Base-by-base conservation (phyloP, 1,284 basidiomycete genomes). In the Malassezia sympodialis region DNA sequence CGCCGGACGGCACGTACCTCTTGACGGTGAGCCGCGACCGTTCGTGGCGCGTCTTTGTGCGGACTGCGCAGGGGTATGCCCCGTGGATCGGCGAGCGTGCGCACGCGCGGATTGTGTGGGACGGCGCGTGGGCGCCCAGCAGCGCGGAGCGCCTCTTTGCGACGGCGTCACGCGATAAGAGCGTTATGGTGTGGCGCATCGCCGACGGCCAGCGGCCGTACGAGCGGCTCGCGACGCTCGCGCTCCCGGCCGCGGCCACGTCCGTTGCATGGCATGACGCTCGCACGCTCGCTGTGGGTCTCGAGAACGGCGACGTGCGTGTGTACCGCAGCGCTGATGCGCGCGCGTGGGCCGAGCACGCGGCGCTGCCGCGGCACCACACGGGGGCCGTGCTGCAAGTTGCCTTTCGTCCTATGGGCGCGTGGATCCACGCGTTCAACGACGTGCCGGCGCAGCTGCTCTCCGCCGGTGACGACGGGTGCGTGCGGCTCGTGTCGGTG, bases 111-210 rank as follows among this genome's bases (percentile, higher is more conserved):
- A 96, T 99, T 69, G 86, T 98, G 35, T 93, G 94, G 88, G 94
- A 98, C 73, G 87, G 85, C 66, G 82, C 83, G 21, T 98, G 90
- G 88, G 79, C 84, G 1, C 67, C 73, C 1, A 83, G 86, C 63
- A 42, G 31, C 4, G 30, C 55, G 11, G 48, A 43, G 4, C 60
- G 83, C 56, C 66, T 84, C 6, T 99, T 98, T 72, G 90, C 83
- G 1, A 98, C 94, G 1, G 91, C 89, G 1, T 91, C 90, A 5
- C 81, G 94, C 42, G 93, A 98, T 76, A 96, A 93, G 78, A 89
- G 85, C n/a, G 90, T 88, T 50, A 69, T 62, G 52, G 50, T 69
- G 12, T 67, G 63, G 55, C 51, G 53, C 30, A 41, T 67, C 7
- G 17, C 49, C 8, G 14, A 47, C 14, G 31, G 3, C 10, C 49